These are phyloP conservation scores for Nidularia sp. DNA, from an alignment of 768 basidiomycete genomes.

Conservation along the genomic window DNA sequence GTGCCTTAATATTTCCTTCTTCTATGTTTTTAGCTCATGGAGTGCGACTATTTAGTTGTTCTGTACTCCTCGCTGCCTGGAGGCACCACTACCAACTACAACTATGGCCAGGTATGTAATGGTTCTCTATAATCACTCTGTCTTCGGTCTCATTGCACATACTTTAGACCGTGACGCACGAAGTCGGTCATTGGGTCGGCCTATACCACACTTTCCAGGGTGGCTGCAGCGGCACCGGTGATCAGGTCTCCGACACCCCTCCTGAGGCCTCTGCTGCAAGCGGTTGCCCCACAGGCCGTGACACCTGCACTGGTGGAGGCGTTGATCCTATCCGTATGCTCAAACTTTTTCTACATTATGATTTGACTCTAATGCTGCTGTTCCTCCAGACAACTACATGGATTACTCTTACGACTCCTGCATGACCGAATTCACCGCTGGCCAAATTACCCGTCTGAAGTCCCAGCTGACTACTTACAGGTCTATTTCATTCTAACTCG, in stretches of 20 bases:
- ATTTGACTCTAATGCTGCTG: background rate
- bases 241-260: conserved; percentile 42
- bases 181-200: conserved; percentile 60
- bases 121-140: background rate
- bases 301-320: conserved; percentile 32
- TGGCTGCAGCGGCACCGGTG: conserved; percentile 35
- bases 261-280: conserved; percentile 37
- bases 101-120: conserved; percentile 32
- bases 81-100: conserved; percentile 35
- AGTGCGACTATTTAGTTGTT: conserved; percentile 17
- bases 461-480: conserved; percentile 42
- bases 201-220: conserved; percentile 59
- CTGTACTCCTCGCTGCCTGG: conserved; percentile 36
- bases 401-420: conserved; percentile 48
- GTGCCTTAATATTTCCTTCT: background rate
- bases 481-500: conserved; percentile 20
- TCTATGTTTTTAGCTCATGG: background rate
- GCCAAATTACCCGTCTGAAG: conserved; percentile 30
- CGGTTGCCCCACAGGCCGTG: conserved; percentile 35
- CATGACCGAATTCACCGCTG: conserved; percentile 33
- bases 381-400: conserved; percentile 41
- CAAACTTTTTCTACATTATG: background rate
- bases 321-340: conserved; percentile 39
- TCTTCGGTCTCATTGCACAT: conserved; percentile 9
- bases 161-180: conserved; percentile 43